Evolutionary conservation across 768 basidiomycete species (phyloP), one percentile per base, ranked within the genome.

Genomic region (Epithele typhae): DNA sequence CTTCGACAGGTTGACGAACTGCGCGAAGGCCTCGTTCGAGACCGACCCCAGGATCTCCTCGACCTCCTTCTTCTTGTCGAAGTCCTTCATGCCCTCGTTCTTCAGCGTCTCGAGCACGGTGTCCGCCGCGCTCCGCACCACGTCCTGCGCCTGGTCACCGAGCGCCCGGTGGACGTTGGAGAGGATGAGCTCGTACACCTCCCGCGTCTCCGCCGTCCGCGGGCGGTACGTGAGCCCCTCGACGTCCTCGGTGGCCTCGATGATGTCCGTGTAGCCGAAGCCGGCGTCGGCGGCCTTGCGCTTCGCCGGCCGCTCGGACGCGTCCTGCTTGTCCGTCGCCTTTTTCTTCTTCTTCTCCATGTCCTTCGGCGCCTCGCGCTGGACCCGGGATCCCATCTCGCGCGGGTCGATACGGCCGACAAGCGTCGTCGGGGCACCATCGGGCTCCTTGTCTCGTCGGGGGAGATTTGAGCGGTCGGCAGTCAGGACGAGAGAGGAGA

Each of bases 111-210:
- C 92, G 39, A 99, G 69, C 1, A 94, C 84, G 0, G 79, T 78
- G 65, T 99, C 95, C n/a, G 96, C 88, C 1, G 96, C 96, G 54
- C 88, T 92, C 17, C 95, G 85, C 39, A 99, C 84, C 58, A 98
- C 84, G 53, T 97, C 94, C 63, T 96, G 93, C 0, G 93, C 90
- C 62, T 95, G 93, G 68, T 96, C 96, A 0, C 94, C 95, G 10
- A 98, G 79, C 1, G 81, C 70, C 7, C 76, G 76, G 61, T 97
- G 92, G 2, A 96, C 87, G 17, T 81, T 68, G 3, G 87, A 79
- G 5, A 97, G 73, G 50, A 99, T 86, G 47, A 94, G 81, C 61
- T 96, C 88, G 69, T 96, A 99, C 0, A 92, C 87, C 55, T 96
- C 90, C 8, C 92, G 75, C 18, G 94, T 99, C 70, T 98, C 94